phyloP scores from a whole-genome alignment of 2,329 filamentous ascomycete species.

The Thielaviopsis ethacetica region DNA sequence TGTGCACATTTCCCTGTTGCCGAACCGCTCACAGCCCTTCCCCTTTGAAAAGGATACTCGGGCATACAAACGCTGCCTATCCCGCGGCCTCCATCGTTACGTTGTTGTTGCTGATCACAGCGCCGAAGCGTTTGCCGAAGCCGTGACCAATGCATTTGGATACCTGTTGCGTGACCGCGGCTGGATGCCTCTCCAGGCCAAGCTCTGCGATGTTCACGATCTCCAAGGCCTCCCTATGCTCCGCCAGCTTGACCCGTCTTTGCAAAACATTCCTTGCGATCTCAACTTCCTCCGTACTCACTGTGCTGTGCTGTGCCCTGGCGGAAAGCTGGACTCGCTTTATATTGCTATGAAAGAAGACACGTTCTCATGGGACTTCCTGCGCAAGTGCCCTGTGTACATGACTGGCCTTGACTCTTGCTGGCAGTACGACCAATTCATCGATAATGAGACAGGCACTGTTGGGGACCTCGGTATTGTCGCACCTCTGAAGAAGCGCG shows the following conservation, averaged over 20 bases:
- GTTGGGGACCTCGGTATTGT: conserved; percentile 7
- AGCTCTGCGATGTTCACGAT: conserved; percentile 37
- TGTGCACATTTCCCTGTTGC: conserved; percentile 42
- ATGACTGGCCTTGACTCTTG: conserved; percentile 36
- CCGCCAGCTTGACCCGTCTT: conserved; percentile 29
- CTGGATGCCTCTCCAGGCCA: conserved; percentile 43
- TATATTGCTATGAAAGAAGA: conserved; percentile 41
- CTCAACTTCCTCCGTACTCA: conserved; percentile 33
- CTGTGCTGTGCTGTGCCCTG: conserved; percentile 38
- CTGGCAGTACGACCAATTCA: conserved; percentile 34
- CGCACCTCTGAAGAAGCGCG: conserved; percentile 25
- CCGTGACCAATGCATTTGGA: conserved; percentile 33
- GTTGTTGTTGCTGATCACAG: conserved; percentile 34
- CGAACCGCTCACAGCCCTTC: conserved; percentile 35
- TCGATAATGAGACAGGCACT: conserved; percentile 23
- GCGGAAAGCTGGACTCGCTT: conserved; percentile 39
- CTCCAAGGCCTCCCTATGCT: conserved; percentile 43
- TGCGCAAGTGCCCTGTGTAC: conserved; percentile 31
- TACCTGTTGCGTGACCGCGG: conserved; percentile 30
- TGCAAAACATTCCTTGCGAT: conserved; percentile 29
- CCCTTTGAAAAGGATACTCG: conserved; percentile 46
- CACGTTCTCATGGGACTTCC: conserved; percentile 38
- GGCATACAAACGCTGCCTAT: conserved; percentile 44
- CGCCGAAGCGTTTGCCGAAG: conserved; percentile 30
- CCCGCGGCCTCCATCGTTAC: conserved; percentile 41